Base-by-base conservation (phyloP, 768 basidiomycete species). In the Lactifluus echinatus region DNA sequence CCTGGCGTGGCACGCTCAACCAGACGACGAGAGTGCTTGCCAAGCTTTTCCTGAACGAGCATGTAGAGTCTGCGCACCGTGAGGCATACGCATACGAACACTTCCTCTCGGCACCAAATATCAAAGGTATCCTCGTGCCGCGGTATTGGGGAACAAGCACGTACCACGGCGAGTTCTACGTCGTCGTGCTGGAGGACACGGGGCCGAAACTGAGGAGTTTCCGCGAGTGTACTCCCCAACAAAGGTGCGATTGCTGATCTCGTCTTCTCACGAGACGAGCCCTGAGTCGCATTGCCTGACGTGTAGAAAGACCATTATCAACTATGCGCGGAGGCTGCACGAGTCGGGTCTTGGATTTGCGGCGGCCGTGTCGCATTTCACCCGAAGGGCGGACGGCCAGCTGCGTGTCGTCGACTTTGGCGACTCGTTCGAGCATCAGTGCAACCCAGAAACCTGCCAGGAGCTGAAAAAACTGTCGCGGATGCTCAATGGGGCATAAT, bases 31-130 rank as follows among this genome's bases (percentile, higher is more conserved):
- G 29, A 12, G 55, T 56, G 34, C 49, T 56, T 14, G 55, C 55
- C 33, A 56, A 56, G 42, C n/a, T 56, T 40, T 56, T 56, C 29
- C 55, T 56, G 8, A 40, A 56, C 42, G 55, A 56, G 24, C 49
- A 56, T 42, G 26, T 56, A n/a, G 55, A 29, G 15, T 43, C 55
- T 11, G 55, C 55, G 4, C 34, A 50, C 42, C 55, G 55, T 12
- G 55, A 56, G 33, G 55, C 55, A 0, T 44, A 14, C n/a, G 55
- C 43, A 24, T 56, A 56, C 34, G 55, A 56, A 12, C 49, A 26
- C 24, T 29, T 28, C 24, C 55, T 56, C 24, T 50, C 49, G 5
- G 49, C 21, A 40, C 49, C 55, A 8, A 12, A 36, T 5, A 19
- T 50, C 33, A 49, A 56, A 42, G 48, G 55, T 33, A 17, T 50